Evolutionary conservation across 805 yeast species (phyloP), one percentile per base, ranked within the genome.

Genomic region (Osmozyma mogii): DNA sequence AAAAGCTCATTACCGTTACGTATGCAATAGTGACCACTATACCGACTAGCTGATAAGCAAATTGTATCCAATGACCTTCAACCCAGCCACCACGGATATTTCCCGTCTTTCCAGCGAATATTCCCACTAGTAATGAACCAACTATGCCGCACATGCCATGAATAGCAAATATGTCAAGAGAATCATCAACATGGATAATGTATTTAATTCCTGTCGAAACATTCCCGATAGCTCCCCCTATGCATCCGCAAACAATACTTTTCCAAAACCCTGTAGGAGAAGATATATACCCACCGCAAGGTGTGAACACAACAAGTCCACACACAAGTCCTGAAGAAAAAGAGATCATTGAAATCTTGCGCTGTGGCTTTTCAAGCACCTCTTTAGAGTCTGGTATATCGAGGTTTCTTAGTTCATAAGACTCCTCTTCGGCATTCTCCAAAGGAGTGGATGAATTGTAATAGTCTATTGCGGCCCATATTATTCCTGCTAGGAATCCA

Each of bases 141-240:
- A 51, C 53, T 17, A 59, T 50, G 1, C 69, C 69, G 15, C 61
- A 56, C 5, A 61, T 45, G 0, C 68, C 68, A 40, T 63, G 69
- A 22, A 63, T 52, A 6, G 69, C 68, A 42, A 61, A 61, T 4
- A 62, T 46, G 38, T 63, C 69, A 23, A 61, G 52, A 1, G 66
- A 61, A 41, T 63, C 69, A 37, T 63, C 69, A n/a, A 62, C 52
- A 3, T 40, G 25, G 25, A 62, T 46, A 35, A 40, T 57, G 38
- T 56, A 63, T 37, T 63, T 63, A 31, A 63, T 43, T 24, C 68
- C 40, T 0, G 69, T 63, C 7, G 64, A 52, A 17, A 62, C 34
- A 37, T 63, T 62, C 13, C 62, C 52, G 2, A 46, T 26, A 3
- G 51, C 32, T 0, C 65, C 64, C 5, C 69, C 68, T 9, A 61